Evolutionary conservation across 176 grass and related monocot genomes (phyloP).

Genomic region (barley (Hordeum vulgare)): DNA sequence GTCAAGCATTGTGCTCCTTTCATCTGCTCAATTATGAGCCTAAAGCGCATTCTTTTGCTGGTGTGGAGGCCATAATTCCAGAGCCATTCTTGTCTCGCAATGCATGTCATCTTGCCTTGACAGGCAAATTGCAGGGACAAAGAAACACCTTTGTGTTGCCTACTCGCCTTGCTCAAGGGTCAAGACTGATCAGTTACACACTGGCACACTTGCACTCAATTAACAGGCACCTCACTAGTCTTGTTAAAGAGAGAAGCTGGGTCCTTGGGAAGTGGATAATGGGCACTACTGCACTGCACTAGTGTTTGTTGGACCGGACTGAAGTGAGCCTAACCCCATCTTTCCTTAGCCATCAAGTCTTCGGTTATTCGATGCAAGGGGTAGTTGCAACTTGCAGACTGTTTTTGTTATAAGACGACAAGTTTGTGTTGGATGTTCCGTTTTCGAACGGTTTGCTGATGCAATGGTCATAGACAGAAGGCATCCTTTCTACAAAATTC

Average conservation of each 20-base stretch:
- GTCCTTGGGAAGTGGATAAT: constrained; percentile 36
- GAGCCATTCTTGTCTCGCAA: constrained; percentile 25
- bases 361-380: constrained; percentile 4
- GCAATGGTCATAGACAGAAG: not conserved
- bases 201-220: constrained; percentile 15
- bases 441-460: not conserved
- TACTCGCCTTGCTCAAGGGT: not conserved
- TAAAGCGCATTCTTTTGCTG: constrained; percentile 37
- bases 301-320: constrained; percentile 45
- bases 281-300: constrained; percentile 40
- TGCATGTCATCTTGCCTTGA: constrained; percentile 22
- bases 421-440: not conserved
- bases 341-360: constrained; percentile 62
- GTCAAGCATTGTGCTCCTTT: constrained; percentile 32
- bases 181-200: constrained; percentile 12
- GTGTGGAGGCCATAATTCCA: constrained; percentile 35
- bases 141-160: constrained; percentile 16
- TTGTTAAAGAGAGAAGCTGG: constrained; percentile 25
- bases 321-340: constrained; percentile 27
- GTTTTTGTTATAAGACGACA: not conserved
- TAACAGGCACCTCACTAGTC: constrained; percentile 21
- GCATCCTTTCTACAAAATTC: not conserved
- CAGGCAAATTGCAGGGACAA: constrained; percentile 30
- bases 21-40: constrained; percentile 37
- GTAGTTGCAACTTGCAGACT: not conserved